phyloP scores from a whole-genome alignment of 257 asterid genomes.

The Nicotiana tomentosiformis region DNA sequence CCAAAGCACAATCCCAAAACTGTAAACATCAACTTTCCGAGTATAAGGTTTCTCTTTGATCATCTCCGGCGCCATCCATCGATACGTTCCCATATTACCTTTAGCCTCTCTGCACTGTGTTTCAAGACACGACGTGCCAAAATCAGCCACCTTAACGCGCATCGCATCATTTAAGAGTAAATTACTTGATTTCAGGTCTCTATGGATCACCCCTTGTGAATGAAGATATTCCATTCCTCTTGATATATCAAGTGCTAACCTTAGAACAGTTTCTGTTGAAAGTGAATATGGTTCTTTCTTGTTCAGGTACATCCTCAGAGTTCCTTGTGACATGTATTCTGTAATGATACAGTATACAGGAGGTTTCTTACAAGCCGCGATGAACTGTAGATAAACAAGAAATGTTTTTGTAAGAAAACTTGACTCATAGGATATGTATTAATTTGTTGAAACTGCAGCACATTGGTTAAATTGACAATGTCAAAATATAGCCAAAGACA shows the following conservation, averaged over 20 bases:
- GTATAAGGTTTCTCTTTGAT: conserved; percentile 52
- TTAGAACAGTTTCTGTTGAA: conserved; percentile 32
- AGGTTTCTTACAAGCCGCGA: conserved; percentile 38
- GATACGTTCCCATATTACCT: conserved; percentile 39
- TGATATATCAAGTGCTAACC: conserved; percentile 39
- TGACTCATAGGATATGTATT: background rate
- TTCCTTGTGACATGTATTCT: conserved; percentile 44
- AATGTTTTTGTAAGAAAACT: background rate
- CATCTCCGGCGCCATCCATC: conserved; percentile 54
- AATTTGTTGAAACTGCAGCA: background rate
- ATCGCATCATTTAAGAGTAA: conserved; percentile 25
- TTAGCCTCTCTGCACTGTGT: conserved; percentile 29
- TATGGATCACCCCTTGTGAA: conserved; percentile 39
- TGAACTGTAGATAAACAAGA: conserved; percentile 18
- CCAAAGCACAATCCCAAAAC: conserved; percentile 63
- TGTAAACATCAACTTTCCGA: conserved; percentile 62
- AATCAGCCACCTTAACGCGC: conserved; percentile 34
- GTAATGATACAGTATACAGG: conserved; percentile 42
- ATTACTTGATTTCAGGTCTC: conserved; percentile 31
- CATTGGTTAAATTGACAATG: background rate
- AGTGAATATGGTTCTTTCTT: conserved; percentile 41
- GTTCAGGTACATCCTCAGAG: conserved; percentile 40
- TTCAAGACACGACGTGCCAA: conserved; percentile 33
- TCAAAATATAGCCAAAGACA: background rate
- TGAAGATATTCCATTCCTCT: conserved; percentile 42